A percentile compares a stretch with the other conserved stretches of the same genome.
phyloP scores from a whole-genome alignment of 1,284 basidiomycete genomes.

The Leccinum solheimii region DNA sequence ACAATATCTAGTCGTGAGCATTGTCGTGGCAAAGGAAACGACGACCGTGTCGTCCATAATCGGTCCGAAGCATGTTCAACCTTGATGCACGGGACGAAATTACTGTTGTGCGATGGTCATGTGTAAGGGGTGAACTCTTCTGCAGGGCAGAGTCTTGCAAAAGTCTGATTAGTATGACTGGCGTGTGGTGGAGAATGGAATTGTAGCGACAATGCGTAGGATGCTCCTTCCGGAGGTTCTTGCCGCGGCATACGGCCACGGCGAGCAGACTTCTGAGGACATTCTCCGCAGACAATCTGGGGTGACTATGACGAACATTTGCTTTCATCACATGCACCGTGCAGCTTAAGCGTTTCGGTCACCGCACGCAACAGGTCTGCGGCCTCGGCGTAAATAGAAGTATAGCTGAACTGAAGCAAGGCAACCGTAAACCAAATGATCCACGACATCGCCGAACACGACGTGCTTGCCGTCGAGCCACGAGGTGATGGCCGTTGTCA shows the following conservation, averaged over 20 bases:
- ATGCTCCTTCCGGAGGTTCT: conserved; percentile 40
- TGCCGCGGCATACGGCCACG: conserved; percentile 33
- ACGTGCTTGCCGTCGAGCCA: conserved; percentile 78
- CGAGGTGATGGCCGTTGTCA: conserved; percentile 77
- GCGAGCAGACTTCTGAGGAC: too few relatives aligned
- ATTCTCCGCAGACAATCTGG: too few relatives aligned
- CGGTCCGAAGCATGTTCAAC: conserved; percentile 49
- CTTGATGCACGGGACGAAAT: conserved; percentile 36
- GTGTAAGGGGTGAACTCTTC: conserved; percentile 46
- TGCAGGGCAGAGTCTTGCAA: conserved; percentile 58
- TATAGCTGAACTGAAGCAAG: conserved; percentile 61
- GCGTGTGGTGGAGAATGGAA: conserved; percentile 66
- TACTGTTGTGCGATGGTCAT: conserved; percentile 45
- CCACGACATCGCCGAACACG: too few relatives aligned
- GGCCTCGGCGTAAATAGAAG: conserved; percentile 73
- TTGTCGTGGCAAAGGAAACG: conserved; percentile 74
- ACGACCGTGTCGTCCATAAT: conserved; percentile 65
- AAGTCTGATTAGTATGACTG: conserved; percentile 53
- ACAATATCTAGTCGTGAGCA: conserved; percentile 79
- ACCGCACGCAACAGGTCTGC: conserved; percentile 63
- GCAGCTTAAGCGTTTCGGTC: conserved; percentile 64
- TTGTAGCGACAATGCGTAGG: conserved; percentile 59
- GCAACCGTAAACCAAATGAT: conserved; percentile 64
- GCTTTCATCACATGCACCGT: conserved; percentile 54
- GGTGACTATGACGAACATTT: conserved; percentile 14